Evolutionary conservation across 192 early-diverging fungal species (phyloP).

Genomic region (Mortierella antarctica): DNA sequence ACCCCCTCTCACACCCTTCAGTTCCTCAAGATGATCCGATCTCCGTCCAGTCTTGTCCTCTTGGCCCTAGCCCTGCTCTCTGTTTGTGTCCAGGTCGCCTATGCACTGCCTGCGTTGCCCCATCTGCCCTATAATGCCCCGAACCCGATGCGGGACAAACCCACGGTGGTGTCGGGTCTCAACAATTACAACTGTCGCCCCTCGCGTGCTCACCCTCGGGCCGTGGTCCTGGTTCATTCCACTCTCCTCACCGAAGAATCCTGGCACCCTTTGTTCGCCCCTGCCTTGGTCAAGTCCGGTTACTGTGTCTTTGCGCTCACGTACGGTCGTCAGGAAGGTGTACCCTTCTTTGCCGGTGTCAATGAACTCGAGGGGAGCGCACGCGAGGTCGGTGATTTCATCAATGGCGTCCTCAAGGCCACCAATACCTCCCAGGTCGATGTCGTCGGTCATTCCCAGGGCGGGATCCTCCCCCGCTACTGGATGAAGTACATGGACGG

Average conservation of each 20-base stretch:
- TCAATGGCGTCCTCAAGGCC: constrained; percentile 5
- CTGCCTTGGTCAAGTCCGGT: constrained; percentile 14
- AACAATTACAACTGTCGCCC: constrained; percentile 2
- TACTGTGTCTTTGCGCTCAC: constrained; percentile 48
- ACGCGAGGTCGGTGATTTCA: constrained; percentile 25
- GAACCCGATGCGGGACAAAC: constrained; percentile 1
- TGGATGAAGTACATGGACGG: constrained; percentile 45
- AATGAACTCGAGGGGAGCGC: constrained; percentile 25
- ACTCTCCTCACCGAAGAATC: constrained; percentile 14
- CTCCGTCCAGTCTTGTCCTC: background rate
- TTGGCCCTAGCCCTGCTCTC: background rate
- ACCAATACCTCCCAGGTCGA: constrained; percentile 34
- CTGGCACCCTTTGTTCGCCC: constrained; percentile 17
- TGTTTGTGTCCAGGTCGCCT: background rate
- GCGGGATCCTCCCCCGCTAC: constrained; percentile 36
- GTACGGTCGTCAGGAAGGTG: constrained; percentile 21
- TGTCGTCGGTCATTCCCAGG: constrained; percentile 41
- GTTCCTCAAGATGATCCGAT: too few species aligned
- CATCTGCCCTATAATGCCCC: constrained; percentile 2
- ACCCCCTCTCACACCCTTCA: too few species aligned
- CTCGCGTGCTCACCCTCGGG: background rate
- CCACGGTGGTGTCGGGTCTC: background rate
- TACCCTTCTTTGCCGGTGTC: constrained; percentile 24
- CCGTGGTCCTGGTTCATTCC: constrained; percentile 12
- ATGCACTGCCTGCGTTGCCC: constrained; percentile 1